Conservation (phyloP, 306 rosid genomes). For the Hippophae gyantsensis region DNA sequence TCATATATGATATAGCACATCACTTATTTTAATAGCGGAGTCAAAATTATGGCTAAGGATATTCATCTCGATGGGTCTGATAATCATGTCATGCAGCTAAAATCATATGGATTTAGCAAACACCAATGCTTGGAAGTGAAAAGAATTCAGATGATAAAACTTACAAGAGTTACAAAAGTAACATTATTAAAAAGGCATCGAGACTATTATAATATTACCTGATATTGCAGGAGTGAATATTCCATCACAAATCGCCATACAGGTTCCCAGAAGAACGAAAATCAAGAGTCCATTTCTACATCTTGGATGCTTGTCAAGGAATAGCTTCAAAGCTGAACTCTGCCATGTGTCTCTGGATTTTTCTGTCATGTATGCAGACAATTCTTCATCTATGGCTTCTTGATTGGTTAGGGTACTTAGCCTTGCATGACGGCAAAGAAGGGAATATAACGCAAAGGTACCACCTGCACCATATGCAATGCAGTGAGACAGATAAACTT, state of each 20-base stretch:
- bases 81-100: too few relatives aligned
- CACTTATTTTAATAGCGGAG: too few relatives aligned
- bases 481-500: constrained; percentile 17
- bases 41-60: too few relatives aligned
- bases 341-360: constrained; percentile 35
- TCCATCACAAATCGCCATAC: constrained; percentile 72
- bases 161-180: constrained; percentile 24
- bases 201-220: constrained; percentile 30
- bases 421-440: constrained; percentile 59
- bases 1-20: too few relatives aligned
- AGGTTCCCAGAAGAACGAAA: constrained; percentile 66
- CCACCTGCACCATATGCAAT: constrained; percentile 50
- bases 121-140: neutral
- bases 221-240: constrained; percentile 82
- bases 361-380: constrained; percentile 34
- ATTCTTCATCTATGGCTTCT: constrained; percentile 42
- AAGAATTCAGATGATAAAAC: constrained; percentile 23
- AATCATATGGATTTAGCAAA: too few relatives aligned
- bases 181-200: constrained; percentile 19
- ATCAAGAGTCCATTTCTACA: constrained; percentile 43
- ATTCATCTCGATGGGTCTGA: too few relatives aligned
- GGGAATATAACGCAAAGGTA: constrained; percentile 66
- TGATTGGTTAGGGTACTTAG: constrained; percentile 56
- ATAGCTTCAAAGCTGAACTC: constrained; percentile 35
- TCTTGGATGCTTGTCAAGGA: constrained; percentile 45